phyloP scores from a whole-genome alignment of 805 yeast genomes.

The Candida xyloterini region DNA sequence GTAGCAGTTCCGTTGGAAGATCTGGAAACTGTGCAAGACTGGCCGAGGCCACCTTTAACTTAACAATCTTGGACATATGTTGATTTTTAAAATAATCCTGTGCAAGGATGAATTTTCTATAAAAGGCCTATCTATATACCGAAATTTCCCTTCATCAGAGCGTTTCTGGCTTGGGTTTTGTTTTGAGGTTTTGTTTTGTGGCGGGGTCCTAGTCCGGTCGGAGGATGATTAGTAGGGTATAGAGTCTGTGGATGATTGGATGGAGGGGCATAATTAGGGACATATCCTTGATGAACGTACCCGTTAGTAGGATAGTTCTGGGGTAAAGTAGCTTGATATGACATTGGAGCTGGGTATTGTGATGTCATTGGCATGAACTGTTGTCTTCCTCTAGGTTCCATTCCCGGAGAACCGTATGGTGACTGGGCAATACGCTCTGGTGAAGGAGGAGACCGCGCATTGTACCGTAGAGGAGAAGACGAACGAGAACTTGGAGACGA shows the following conservation, averaged over 20 bases:
- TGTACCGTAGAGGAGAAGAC: slow-evolving; percentile 9
- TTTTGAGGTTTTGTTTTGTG: slow-evolving; percentile 42
- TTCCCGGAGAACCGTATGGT: slow-evolving; percentile 6
- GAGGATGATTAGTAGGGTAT: slow-evolving; percentile 19
- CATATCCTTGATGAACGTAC: background rate
- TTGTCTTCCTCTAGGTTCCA: slow-evolving; percentile 13
- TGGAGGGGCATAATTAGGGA: background rate
- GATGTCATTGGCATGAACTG: slow-evolving; percentile 4
- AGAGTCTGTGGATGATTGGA: background rate
- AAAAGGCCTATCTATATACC: slow-evolving; percentile 46
- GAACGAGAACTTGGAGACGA: slow-evolving; percentile 5
- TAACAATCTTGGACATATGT: slow-evolving; percentile 14
- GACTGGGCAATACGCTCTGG: slow-evolving; percentile 6
- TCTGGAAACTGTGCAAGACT: slow-evolving; percentile 11
- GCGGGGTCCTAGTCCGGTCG: slow-evolving; percentile 41
- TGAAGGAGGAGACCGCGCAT: slow-evolving; percentile 2
- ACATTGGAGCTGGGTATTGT: slow-evolving; percentile 5
- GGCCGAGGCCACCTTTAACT: slow-evolving; percentile 15
- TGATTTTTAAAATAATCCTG: slow-evolving; percentile 1
- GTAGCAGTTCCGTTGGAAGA: slow-evolving; percentile 11
- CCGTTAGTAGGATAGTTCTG: slow-evolving; percentile 35
- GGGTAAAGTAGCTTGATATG: background rate
- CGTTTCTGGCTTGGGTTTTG: slow-evolving; percentile 59
- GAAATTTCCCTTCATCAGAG: slow-evolving; percentile 62
- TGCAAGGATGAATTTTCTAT: background rate